Percentiles rank a stretch among this genome's conserved stretches.
Evolutionary conservation across 345 rosid species (phyloP).

Genomic region (Erucastrum elatum): DNA sequence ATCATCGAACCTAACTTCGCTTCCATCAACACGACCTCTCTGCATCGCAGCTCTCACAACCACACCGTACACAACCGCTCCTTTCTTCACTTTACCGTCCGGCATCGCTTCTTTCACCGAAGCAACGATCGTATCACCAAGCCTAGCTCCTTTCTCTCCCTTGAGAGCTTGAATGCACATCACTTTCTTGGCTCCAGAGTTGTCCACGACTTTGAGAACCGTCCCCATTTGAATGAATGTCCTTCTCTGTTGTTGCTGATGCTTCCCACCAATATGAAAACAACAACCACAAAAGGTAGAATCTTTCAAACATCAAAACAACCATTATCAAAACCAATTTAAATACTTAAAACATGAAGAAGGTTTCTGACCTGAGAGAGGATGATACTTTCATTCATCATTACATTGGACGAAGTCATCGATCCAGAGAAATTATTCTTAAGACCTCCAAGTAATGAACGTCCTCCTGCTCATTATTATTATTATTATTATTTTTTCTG

Average conservation of each 20-base stretch:
- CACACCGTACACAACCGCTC: constrained; percentile 74
- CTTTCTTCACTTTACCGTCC: constrained; percentile 93
- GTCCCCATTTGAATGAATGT: constrained; percentile 92
- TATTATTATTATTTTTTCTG: too few species aligned
- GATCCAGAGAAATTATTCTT: constrained; percentile 40
- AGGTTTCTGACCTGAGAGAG: constrained; percentile 50
- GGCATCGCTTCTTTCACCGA: constrained; percentile 91
- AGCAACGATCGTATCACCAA: constrained; percentile 81
- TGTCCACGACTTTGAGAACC: constrained; percentile 82
- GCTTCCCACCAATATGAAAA: background rate
- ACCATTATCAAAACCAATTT: background rate
- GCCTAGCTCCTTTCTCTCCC: constrained; percentile 76
- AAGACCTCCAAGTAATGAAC: constrained; percentile 53
- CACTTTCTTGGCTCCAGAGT: constrained; percentile 85
- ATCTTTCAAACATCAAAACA: background rate
- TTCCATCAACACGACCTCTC: constrained; percentile 83
- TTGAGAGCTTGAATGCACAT: constrained; percentile 83
- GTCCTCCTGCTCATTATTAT: constrained; percentile 33
- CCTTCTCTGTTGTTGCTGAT: constrained; percentile 57
- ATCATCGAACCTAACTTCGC: constrained; percentile 87
- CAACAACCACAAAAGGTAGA: background rate
- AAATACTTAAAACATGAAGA: background rate
- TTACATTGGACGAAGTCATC: constrained; percentile 38
- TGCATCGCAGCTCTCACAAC: constrained; percentile 95
- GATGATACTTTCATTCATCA: constrained; percentile 28